Evolutionary conservation across 2,329 filamentous ascomycete genomes (phyloP).

Genomic region (Beauveria sp.): DNA sequence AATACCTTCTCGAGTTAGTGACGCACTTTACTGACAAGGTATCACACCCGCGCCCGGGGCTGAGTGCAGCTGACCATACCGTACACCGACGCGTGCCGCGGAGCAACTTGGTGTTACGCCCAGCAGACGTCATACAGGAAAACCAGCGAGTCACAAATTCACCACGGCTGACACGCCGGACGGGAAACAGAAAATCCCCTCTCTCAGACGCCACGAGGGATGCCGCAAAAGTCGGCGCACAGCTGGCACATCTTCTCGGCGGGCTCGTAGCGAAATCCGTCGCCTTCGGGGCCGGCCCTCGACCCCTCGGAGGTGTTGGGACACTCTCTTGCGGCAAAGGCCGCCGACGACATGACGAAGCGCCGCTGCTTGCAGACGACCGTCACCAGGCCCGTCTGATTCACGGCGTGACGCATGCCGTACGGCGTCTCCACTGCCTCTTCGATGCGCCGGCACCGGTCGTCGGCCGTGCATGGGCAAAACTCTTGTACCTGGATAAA

Average conservation of each 20-base stretch:
- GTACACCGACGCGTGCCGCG: too few species aligned
- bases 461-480: neutral
- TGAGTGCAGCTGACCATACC: too few species aligned
- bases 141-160: too few species aligned
- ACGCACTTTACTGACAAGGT: too few species aligned
- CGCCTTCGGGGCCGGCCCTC: neutral
- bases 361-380: slow-evolving; percentile 1
- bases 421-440: neutral
- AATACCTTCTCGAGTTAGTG: too few species aligned
- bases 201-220: neutral
- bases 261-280: neutral
- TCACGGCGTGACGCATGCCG: neutral
- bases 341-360: slow-evolving; percentile 5
- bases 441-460: neutral
- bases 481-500: slow-evolving; percentile 6
- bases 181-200: too few species aligned
- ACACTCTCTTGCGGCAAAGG: neutral
- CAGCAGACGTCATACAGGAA: too few species aligned
- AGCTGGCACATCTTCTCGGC: neutral
- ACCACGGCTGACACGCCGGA: too few species aligned
- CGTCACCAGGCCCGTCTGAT: neutral
- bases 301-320: slow-evolving; percentile 3
- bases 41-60: too few species aligned
- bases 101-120: too few species aligned
- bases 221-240: slow-evolving; percentile 1